Evolutionary conservation across 192 early-diverging fungal species (phyloP).

Genomic region (Backusella luteola): DNA sequence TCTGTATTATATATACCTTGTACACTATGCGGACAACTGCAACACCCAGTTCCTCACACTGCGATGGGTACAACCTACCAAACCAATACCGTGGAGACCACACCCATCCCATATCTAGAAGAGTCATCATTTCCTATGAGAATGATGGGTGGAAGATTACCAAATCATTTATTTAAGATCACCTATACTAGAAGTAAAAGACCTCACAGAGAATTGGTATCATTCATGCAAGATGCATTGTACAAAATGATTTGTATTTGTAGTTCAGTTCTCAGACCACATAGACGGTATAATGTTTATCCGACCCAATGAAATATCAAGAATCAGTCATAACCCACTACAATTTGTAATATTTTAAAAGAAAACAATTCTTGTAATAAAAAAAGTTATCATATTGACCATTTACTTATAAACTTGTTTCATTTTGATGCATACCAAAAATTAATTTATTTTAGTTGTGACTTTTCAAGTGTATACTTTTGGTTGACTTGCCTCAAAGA

Average conservation of each 20-base stretch:
- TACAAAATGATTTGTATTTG: not conserved
- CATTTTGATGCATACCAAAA: not conserved
- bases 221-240: constrained; percentile 1
- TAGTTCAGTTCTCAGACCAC: not conserved
- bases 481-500: not conserved
- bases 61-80: not conserved
- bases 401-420: not conserved
- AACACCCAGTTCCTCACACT: not conserved
- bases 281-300: not conserved
- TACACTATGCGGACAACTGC: not conserved
- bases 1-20: not conserved
- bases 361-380: not conserved
- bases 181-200: not conserved
- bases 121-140: not conserved
- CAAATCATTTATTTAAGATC: not conserved
- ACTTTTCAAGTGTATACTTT: not conserved
- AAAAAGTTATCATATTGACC: not conserved
- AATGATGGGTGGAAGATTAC: not conserved
- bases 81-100: not conserved
- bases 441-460: not conserved
- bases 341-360: not conserved
- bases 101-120: not conserved
- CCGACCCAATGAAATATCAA: not conserved
- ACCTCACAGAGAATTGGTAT: not conserved
- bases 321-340: not conserved